These are phyloP conservation scores for Plasmodium fragile DNA, from an alignment of 169 alveolate genomes.

Conservation along the genomic window DNA sequence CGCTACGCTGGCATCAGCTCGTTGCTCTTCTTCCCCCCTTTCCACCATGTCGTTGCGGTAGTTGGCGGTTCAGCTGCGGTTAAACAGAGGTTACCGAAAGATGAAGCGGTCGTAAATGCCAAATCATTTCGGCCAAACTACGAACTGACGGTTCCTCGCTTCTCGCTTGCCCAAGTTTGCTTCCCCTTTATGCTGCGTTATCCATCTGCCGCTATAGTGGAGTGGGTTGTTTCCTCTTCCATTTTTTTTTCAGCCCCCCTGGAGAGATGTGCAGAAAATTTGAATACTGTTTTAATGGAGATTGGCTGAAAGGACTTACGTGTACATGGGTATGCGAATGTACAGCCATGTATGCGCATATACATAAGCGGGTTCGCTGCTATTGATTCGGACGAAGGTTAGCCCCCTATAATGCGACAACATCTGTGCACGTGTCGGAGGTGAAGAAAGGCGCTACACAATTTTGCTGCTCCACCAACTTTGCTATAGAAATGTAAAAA, in stretches of 20 bases:
- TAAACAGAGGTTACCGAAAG: neutral
- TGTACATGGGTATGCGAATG: neutral
- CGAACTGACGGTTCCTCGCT: neutral
- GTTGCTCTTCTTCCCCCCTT: constrained; percentile 5
- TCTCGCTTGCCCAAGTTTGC: neutral
- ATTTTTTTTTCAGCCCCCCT: neutral
- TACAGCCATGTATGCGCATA: neutral
- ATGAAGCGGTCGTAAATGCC: neutral
- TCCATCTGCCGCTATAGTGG: neutral
- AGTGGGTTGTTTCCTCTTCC: neutral
- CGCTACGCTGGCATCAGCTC: neutral
- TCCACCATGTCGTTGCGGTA: constrained; percentile 3
- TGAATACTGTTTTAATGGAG: neutral
- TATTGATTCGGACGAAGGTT: neutral
- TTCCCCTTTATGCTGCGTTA: neutral
- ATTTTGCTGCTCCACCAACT: neutral
- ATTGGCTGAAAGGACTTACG: neutral
- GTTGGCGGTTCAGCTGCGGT: neutral
- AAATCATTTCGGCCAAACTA: neutral
- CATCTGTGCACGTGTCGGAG: neutral
- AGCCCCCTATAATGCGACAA: neutral
- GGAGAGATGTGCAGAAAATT: neutral
- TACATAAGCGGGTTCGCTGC: neutral
- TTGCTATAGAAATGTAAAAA: neutral
- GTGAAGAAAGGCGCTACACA: neutral